Percentiles rank a stretch among this genome's conserved stretches.
phyloP scores from a whole-genome alignment of 164 flowering plant species.

The Nelumbo lutea region DNA sequence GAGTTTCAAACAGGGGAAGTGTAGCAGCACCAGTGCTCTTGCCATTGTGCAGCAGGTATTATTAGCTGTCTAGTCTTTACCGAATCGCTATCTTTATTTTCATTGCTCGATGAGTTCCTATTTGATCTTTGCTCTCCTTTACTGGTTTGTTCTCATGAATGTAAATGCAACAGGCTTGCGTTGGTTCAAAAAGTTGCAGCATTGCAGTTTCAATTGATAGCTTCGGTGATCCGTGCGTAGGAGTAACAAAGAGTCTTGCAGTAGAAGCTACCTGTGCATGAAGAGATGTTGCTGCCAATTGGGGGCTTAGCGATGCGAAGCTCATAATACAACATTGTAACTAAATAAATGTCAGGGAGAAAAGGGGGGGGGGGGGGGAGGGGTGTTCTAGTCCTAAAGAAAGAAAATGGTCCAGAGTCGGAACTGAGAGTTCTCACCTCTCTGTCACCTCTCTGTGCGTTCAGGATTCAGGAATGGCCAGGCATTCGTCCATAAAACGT shows the following conservation, averaged over 20 bases:
- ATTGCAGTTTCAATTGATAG: constrained; percentile 49
- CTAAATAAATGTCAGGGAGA: too few species aligned
- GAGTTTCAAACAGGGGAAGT: constrained; percentile 61
- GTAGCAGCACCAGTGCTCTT: constrained; percentile 60
- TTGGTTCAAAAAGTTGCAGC: constrained; percentile 69
- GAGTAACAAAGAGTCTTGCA: constrained; percentile 66
- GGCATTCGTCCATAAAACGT: too few species aligned
- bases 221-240: constrained; percentile 82
- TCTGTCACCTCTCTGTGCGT: too few species aligned
- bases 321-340: too few species aligned
- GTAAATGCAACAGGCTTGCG: constrained; percentile 59
- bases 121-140: background rate
- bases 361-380: too few species aligned
- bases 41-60: constrained; percentile 64
- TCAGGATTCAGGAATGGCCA: too few species aligned
- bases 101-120: background rate
- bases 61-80: background rate
- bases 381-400: too few species aligned
- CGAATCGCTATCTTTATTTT: too few species aligned
- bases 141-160: background rate
- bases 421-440: too few species aligned
- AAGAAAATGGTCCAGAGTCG: too few species aligned
- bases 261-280: constrained; percentile 77
- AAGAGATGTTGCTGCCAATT: constrained; percentile 11
- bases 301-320: too few species aligned